Percentiles rank a stretch among this genome's conserved stretches.
Conservation (phyloP, 78 protist genomes). For the Dictyostelium brefeldianum region DNA sequence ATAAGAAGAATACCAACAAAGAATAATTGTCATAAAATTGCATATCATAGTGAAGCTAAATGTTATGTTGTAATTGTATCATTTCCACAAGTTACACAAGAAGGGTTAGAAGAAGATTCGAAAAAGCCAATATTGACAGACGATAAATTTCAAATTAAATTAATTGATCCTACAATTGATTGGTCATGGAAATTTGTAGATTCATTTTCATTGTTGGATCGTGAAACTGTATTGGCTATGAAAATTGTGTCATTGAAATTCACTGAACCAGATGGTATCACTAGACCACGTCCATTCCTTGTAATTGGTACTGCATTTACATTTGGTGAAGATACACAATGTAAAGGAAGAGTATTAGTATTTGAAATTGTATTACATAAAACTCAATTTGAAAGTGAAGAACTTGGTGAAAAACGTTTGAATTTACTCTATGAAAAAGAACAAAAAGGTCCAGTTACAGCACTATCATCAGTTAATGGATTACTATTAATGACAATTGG, state of each 20-base stretch:
- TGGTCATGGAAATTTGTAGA: conserved; percentile 60
- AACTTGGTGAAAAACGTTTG: conserved; percentile 22
- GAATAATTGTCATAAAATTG: conserved; percentile 52
- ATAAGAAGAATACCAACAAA: conserved; percentile 36
- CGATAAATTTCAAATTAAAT: conserved; percentile 54
- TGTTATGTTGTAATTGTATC: conserved; percentile 48
- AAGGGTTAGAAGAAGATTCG: conserved; percentile 1
- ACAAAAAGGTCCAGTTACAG: conserved; percentile 81
- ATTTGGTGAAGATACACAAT: conserved; percentile 71
- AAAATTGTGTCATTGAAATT: conserved; percentile 37
- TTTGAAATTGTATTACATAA: conserved; percentile 77
- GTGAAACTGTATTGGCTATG: conserved; percentile 46
- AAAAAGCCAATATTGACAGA: conserved; percentile 34
- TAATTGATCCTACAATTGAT: conserved; percentile 45
- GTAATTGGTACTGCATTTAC: conserved; percentile 79
- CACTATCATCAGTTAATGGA: conserved; percentile 54
- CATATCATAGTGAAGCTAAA: conserved; percentile 29
- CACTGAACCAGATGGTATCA: conserved; percentile 45
- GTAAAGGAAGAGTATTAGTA: conserved; percentile 78
- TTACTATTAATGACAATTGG: conserved; percentile 81
- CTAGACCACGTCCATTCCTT: conserved; percentile 59
- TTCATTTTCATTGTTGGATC: conserved; percentile 45
- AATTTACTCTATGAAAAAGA: conserved; percentile 75
- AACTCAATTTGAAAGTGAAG: conserved; percentile 39
- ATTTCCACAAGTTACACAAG: conserved; percentile 54